A percentile compares a stretch with the other conserved stretches of the same genome.
Conservation (phyloP, 2,329 filamentous ascomycete species). For the Nigrospora osmanthi region DNA sequence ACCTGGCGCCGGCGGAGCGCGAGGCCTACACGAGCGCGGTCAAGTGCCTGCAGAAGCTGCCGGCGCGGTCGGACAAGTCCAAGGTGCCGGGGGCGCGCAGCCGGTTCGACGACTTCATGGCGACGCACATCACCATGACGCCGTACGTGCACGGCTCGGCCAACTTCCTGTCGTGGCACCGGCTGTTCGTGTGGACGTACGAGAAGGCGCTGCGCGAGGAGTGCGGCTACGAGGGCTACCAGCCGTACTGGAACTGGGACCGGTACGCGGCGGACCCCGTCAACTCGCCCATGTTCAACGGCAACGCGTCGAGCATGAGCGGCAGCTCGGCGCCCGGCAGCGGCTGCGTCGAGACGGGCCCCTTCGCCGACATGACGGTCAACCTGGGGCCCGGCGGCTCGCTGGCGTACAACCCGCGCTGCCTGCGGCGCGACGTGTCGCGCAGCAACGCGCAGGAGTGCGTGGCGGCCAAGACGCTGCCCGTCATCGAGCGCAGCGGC, state of each 20-base stretch:
- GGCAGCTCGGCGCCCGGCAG: slow-evolving; percentile 37
- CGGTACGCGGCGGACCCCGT: slow-evolving; percentile 27
- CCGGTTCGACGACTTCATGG: slow-evolving; percentile 19
- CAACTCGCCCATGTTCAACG: slow-evolving; percentile 39
- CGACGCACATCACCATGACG: slow-evolving; percentile 14
- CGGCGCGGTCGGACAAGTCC: slow-evolving; percentile 6
- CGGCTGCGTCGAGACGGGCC: slow-evolving; percentile 37
- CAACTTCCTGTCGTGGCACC: slow-evolving; percentile 15
- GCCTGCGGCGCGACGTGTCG: slow-evolving; percentile 20
- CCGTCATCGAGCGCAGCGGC: slow-evolving; percentile 6
- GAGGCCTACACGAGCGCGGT: slow-evolving; percentile 12
- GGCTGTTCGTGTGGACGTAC: slow-evolving; percentile 11
- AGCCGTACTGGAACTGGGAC: slow-evolving; percentile 35
- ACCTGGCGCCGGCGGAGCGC: slow-evolving; percentile 6
- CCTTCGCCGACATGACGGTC: slow-evolving; percentile 22
- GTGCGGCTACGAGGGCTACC: slow-evolving; percentile 12
- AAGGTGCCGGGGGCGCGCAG: slow-evolving; percentile 11
- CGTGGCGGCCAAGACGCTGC: slow-evolving; percentile 14
- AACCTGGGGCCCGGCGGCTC: slow-evolving; percentile 17
- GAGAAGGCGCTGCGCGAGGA: slow-evolving; percentile 14
- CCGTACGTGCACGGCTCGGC: slow-evolving; percentile 12
- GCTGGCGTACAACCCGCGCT: slow-evolving; percentile 25
- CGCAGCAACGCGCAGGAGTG: slow-evolving; percentile 11
- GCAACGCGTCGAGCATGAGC: slow-evolving; percentile 32
- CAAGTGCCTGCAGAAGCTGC: slow-evolving; percentile 11